Conservation (phyloP, 495 filamentous ascomycete genomes). For the Penicillium soppii region DNA sequence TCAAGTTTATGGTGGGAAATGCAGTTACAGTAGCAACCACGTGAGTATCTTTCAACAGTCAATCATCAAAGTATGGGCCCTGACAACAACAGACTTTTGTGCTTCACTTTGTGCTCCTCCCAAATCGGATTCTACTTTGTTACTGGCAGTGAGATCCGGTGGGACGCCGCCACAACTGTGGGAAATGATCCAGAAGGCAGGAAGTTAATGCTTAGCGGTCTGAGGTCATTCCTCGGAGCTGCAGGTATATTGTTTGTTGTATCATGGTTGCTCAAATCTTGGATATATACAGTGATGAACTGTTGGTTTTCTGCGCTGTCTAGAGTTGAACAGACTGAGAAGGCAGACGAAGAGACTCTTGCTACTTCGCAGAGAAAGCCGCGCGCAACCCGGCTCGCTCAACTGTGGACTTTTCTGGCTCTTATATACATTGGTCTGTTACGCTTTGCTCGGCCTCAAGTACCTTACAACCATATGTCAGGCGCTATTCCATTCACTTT, state of each 20-base stretch:
- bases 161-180: slow-evolving; percentile 24
- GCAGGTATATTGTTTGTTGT: slow-evolving; percentile 6
- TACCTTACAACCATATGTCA: slow-evolving; percentile 28
- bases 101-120: slow-evolving; percentile 17
- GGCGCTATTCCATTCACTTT: slow-evolving; percentile 24
- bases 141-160: slow-evolving; percentile 26
- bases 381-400: neutral
- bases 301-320: slow-evolving; percentile 15
- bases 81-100: slow-evolving; percentile 11
- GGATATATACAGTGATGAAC: slow-evolving; percentile 8
- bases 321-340: neutral
- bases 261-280: slow-evolving; percentile 13
- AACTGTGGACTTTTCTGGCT: slow-evolving; percentile 11
- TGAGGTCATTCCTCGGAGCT: slow-evolving; percentile 19
- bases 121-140: slow-evolving; percentile 25
- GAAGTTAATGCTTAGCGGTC: slow-evolving; percentile 24
- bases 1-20: slow-evolving; percentile 6
- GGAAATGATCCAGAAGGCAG: slow-evolving; percentile 22
- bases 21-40: slow-evolving; percentile 1
- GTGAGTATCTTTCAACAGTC: slow-evolving; percentile 4
- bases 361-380: neutral
- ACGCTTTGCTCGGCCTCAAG: slow-evolving; percentile 17
- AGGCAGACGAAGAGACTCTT: slow-evolving; percentile 7
- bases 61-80: too few relatives aligned
- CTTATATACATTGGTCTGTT: slow-evolving; percentile 2